Base-by-base conservation (phyloP, 1,139 yeast species). In the Hyphopichia burtonii region DNA sequence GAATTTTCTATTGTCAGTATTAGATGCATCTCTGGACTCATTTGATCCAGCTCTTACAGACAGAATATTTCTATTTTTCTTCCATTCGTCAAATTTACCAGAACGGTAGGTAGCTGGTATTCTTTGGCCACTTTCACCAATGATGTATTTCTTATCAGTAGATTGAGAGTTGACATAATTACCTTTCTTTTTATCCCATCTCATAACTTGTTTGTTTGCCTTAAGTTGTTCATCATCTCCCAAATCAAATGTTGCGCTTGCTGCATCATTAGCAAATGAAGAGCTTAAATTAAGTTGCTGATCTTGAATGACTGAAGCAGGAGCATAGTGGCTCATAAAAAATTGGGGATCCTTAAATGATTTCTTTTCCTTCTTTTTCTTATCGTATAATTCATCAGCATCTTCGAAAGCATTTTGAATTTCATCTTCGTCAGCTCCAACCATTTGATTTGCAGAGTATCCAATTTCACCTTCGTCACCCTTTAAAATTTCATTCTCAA, bases 121-220 rank as follows among this genome's bases (percentile, higher is more conserved):
- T 62, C 80, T 82, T 55, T 87, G 91, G 8, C 99, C 99, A 62
- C 89, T 84, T 62, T 94, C 99, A 50, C 98, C 96, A 50, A 90
- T 85, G 55, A 94, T 93, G 63, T 76, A 93, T 66, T 88, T 91
- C 61, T 84, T 81, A 56, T 87, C 93, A 20, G 86, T 78, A 44
- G 94, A 87, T 54, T 80, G 83, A 16, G 88, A 75, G 59, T 90
- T 89, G 58, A 91, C 78, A 63, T 88, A 93, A 53, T 90, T 90
- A 54, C 96, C 95, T 64, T 88, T 86, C 78, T 90, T 90, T 65
- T 81, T 86, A 68, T 93, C 98, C 99, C 99, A 94, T 61, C 80
- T 78, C 78, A 84, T 84, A 37, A 86, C 82, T 51, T 87, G 93
- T 46, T 78, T 78, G 52, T 82, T 83, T 22, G 67, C 76, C 57